phyloP scores from a whole-genome alignment of 2,329 filamentous ascomycete species.

The Stagonosporopsis cucurbitacearum region DNA sequence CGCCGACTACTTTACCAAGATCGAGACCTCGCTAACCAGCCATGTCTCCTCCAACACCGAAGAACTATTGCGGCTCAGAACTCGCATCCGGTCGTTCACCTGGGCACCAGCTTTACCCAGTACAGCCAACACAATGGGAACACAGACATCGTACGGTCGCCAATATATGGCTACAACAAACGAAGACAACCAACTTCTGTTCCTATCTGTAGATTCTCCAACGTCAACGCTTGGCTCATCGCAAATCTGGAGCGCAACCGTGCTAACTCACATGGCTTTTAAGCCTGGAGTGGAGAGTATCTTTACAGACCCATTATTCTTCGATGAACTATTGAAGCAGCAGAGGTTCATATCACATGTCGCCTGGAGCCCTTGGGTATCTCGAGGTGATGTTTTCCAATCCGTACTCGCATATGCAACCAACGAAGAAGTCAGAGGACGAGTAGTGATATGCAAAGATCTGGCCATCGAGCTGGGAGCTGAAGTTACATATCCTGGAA shows the following conservation, averaged over 20 bases:
- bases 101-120: slow-evolving; percentile 46
- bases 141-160: slow-evolving; percentile 32
- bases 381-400: slow-evolving; percentile 19
- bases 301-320: slow-evolving; percentile 26
- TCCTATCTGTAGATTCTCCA: slow-evolving; percentile 49
- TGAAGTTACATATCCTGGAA: slow-evolving; percentile 33
- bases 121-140: slow-evolving; percentile 29
- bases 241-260: slow-evolving; percentile 37
- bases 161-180: slow-evolving; percentile 50
- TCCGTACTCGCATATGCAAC: slow-evolving; percentile 48
- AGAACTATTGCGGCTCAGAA: slow-evolving; percentile 47
- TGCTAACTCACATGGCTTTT: slow-evolving; percentile 35
- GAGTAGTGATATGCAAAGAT: slow-evolving; percentile 25
- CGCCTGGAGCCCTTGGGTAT: slow-evolving; percentile 51
- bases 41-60: slow-evolving; percentile 23
- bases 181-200: slow-evolving; percentile 50
- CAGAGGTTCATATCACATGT: slow-evolving; percentile 46
- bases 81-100: slow-evolving; percentile 51
- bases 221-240: slow-evolving; percentile 38
- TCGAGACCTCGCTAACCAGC: slow-evolving; percentile 22
- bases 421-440: slow-evolving; percentile 40
- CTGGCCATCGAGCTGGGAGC: slow-evolving; percentile 26
- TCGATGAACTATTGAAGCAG: slow-evolving; percentile 42
- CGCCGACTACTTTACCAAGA: slow-evolving; percentile 45
- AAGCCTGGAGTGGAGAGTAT: slow-evolving; percentile 18